Evolutionary conservation across 495 filamentous ascomycete species (phyloP).

Genomic region (Platismatia glauca): DNA sequence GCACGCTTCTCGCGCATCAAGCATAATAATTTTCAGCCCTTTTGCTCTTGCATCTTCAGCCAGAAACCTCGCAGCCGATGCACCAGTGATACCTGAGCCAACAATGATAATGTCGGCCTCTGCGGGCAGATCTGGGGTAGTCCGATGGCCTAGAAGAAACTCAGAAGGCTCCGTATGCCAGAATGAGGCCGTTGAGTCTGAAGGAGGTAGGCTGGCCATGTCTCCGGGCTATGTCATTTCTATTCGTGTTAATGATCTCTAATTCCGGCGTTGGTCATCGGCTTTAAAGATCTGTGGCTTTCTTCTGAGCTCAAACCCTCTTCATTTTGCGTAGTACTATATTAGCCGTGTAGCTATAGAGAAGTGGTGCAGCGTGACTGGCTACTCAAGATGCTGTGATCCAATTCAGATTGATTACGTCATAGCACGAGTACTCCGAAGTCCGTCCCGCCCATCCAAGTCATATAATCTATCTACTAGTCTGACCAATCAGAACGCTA

Average conservation of each 20-base stretch:
- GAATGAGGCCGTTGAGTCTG: conserved; percentile 56
- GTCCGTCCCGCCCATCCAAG: too few relatives aligned
- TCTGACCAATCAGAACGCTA: too few relatives aligned
- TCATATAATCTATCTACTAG: too few relatives aligned
- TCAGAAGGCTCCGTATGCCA: conserved; percentile 56
- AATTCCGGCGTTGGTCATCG: too few relatives aligned
- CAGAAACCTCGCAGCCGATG: conserved; percentile 56
- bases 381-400: too few relatives aligned
- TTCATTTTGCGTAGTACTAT: too few relatives aligned
- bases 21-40: conserved; percentile 49
- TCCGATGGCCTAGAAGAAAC: conserved; percentile 48
- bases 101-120: conserved; percentile 58
- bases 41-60: conserved; percentile 33
- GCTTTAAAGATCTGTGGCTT: too few relatives aligned
- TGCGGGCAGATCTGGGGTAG: conserved; percentile 50
- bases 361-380: too few relatives aligned
- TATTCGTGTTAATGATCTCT: background rate
- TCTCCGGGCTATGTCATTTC: conserved; percentile 2
- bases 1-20: conserved; percentile 72
- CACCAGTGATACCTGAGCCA: conserved; percentile 64
- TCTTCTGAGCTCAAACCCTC: too few relatives aligned
- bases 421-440: too few relatives aligned
- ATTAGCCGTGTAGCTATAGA: too few relatives aligned
- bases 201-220: conserved; percentile 27
- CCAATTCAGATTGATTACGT: too few relatives aligned